Base-by-base conservation (phyloP, 169 alveolate species). In the Babesia caballi region DNA sequence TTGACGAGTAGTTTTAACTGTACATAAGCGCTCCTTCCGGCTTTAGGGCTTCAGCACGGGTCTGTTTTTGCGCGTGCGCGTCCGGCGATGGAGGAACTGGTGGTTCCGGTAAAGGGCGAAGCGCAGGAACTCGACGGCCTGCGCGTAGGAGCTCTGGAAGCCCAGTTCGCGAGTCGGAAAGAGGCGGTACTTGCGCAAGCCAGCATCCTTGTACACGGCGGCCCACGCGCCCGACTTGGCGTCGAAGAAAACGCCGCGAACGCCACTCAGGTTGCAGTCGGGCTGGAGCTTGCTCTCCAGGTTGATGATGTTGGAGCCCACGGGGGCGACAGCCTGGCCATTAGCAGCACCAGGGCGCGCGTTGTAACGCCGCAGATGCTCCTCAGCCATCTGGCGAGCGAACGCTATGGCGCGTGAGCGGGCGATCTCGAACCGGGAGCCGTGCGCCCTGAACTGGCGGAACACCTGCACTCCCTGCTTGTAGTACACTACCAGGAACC, bases 391-490 rank as follows among this genome's bases (percentile, higher is more conserved):
- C 67, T 86, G 92, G 15, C 85, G 84, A 25, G 92, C 85, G 35
- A 86, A 66, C 11, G 76, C 69, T 9, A 86, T 68, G 38, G 92
- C 90, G 41, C 82, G 60, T 28, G 87, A 61, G 30, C 85, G 60
- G 5, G 88, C 90, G 12, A 85, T 51, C 51, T 86, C 92, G 67
- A 82, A 86, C 30, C 44, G 51, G 27, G 47, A 25, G 28, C 80
- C 80, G 2, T 9, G 14, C 17, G 85, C 80, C 7, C 90, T 82
- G 67, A 86, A 86, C 46, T 72, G 80, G 28, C 92, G 21, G 57
- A 86, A 86, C 38, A 86, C 92, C 53, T 86, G 92, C 30, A 82
- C 81, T 5, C 92, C 92, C 56, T 86, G 92, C 54, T 86, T 86
- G 61, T 86, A 86, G 66, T 86, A 83, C 35, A 82, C 73, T 17